Evolutionary conservation across 306 rosid genomes (phyloP), one percentile per base, ranked within the genome.

Genomic region (Cicer bijugum): DNA sequence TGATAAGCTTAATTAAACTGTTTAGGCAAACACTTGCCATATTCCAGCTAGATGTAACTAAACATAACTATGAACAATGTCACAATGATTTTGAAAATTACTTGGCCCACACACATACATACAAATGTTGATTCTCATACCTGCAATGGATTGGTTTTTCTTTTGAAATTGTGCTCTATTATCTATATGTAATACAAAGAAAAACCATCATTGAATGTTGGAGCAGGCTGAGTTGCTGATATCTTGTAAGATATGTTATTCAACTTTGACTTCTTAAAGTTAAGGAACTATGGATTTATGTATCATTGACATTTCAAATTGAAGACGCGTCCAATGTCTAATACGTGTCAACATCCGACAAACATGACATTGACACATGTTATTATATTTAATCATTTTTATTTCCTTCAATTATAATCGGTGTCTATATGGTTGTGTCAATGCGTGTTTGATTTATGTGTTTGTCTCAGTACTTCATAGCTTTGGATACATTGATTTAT

Each of bases 181-280:
- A 23, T 23, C 28, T 23, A 23, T 23, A 23, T 0, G 3, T 23
- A 23, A 23, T 23, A 23, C 28, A 23, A 23, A 23, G 28, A 23
- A 23, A 23, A 23, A 23, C 3, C 28, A 23, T 87, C 69, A 72
- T 74, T 17, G 81, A 75, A 73, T 92, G 97, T 75, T 83, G 90
- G 87, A 82, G 82, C 78, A 82, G 57, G 82, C 78, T 90, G n/a
- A 80, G 75, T 82, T 39, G 67, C 84, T 85, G 69, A 85, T 44
- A 55, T 72, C 67, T 64, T 64, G 48, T 75, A 82, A 66, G 75
- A 62, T 68, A 48, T 50, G 15, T 39, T 47, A 7, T 55, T 78
- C 33, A 70, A 65, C 46, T 69, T 9, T 16, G 11, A 19, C 10
- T 51, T 53, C 52, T 53, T 63, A 47, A 69, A 75, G 65, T 75